Conservation (phyloP, 2,329 filamentous ascomycete species). For the Aureobasidium zeae region DNA sequence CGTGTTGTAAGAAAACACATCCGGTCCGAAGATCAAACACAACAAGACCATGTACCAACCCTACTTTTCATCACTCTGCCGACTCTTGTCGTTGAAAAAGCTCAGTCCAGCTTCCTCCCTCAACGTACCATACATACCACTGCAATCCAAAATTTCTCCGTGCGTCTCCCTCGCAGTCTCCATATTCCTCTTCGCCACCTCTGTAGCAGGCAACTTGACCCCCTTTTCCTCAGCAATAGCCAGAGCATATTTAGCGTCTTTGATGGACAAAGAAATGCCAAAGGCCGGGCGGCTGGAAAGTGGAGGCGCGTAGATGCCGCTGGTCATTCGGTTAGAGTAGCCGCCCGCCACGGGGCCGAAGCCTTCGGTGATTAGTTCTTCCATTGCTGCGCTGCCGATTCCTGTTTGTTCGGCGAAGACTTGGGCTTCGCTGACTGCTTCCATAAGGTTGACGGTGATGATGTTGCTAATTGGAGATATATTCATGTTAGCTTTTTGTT, state of each 20-base stretch:
- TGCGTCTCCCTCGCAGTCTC: conserved; percentile 12
- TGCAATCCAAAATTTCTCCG: conserved; percentile 12
- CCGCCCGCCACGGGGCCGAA: conserved; percentile 36
- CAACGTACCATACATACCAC: conserved; percentile 12
- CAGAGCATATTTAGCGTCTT: conserved; percentile 18
- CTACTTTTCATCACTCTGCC: conserved; percentile 13
- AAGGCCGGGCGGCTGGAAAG: conserved; percentile 21
- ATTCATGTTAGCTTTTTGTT: too few species aligned
- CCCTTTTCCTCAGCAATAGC: conserved; percentile 11
- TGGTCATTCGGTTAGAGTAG: conserved; percentile 37
- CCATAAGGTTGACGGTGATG: conserved; percentile 36
- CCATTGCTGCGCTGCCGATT: conserved; percentile 34
- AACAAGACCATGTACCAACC: too few species aligned
- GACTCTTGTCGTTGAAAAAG: conserved; percentile 16
- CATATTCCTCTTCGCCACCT: conserved; percentile 16
- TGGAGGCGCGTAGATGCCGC: conserved; percentile 34
- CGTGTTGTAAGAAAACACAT: too few species aligned
- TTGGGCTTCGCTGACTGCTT: conserved; percentile 38
- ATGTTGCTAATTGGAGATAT: conserved; percentile 28
- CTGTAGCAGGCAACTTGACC: conserved; percentile 16
- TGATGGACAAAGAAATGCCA: conserved; percentile 17
- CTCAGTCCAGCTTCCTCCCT: conserved; percentile 8
- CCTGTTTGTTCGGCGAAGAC: conserved; percentile 40
- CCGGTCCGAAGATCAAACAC: too few species aligned
- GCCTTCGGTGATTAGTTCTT: conserved; percentile 36